phyloP scores from a whole-genome alignment of 1,284 basidiomycete species.

The Cutaneotrichosporon sp. region DNA sequence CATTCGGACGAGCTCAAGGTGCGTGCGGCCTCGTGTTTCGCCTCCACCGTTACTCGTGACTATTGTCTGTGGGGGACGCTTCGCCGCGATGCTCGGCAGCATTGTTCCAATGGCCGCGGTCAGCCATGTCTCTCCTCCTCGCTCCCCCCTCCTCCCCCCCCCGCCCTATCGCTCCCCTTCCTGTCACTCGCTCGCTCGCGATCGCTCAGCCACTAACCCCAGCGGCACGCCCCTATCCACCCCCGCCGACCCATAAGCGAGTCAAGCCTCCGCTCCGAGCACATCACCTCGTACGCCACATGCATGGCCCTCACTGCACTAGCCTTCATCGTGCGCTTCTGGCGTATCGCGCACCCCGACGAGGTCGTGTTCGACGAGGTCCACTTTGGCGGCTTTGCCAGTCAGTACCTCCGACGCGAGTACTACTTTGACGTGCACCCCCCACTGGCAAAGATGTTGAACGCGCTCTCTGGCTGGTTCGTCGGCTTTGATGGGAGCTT shows the following conservation, averaged over 20 bases:
- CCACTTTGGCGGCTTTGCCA: slow-evolving; percentile 86
- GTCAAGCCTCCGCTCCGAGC: slow-evolving; percentile 32
- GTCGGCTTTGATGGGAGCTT: slow-evolving; percentile 95
- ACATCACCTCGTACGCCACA: slow-evolving; percentile 36
- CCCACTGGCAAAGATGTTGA: slow-evolving; percentile 88
- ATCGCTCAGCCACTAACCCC: background rate
- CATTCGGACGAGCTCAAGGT: slow-evolving; percentile 25
- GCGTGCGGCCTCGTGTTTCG: slow-evolving; percentile 3
- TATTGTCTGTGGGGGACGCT: background rate
- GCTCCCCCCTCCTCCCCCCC: too few species aligned
- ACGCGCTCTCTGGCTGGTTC: slow-evolving; percentile 90
- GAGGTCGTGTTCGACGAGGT: slow-evolving; percentile 97
- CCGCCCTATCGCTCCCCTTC: too few species aligned
- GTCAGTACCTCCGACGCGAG: slow-evolving; percentile 82
- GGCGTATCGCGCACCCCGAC: slow-evolving; percentile 88
- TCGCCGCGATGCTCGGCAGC: too few species aligned
- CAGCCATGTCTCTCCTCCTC: too few species aligned
- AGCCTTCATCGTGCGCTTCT: slow-evolving; percentile 81
- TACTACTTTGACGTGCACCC: slow-evolving; percentile 99
- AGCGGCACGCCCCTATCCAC: slow-evolving; percentile 2
- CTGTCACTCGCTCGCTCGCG: background rate
- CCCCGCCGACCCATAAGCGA: slow-evolving; percentile 20
- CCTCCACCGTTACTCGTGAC: background rate
- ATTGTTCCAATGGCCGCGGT: too few species aligned
- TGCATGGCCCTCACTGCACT: slow-evolving; percentile 61